Base-by-base conservation (phyloP, 1,284 basidiomycete species). In the Tylopilus orsonianus region DNA sequence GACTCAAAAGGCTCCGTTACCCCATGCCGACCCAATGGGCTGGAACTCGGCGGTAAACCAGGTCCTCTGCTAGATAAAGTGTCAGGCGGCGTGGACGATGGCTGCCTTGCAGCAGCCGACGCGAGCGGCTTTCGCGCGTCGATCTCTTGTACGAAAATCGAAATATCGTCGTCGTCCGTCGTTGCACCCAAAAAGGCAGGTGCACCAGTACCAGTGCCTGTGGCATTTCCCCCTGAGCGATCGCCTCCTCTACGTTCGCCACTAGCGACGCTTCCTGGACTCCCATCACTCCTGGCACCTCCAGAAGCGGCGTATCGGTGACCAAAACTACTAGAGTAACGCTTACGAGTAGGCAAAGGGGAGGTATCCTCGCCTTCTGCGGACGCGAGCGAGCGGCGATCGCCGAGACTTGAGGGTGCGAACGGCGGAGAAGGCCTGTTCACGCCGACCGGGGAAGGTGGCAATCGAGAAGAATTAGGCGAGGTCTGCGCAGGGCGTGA, bases 81-180 rank as follows among this genome's bases (percentile, higher is more conserved):
- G 8, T 49, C 52, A 2, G 46, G 27, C 2, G 48, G 32, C 1
- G 14, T 22, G 14, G 56, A 42, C 6, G 40, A 30, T 10, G 59
- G 50, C 20, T 49, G 59, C 34, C 64, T 50, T 7, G 50, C 58
- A 23, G 48, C 51, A 12, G 36, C 51, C 1, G 59, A 62, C 12
- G 55, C 46, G 2, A 89, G 69, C 1, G 85, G 87, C 57, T 81
- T 82, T 16, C 83, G 73, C 22, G 75, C 66, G 55, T 86, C 85
- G 39, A 88, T 87, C 44, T 87, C 83, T 58, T 85, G 81, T 32
- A 90, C 81, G 58, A 89, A 89, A 13, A 77, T 72, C 4, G 83
- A 85, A 23, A 90, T 80, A 42, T 89, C 87, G 56, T 87, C 86
- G 57, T 88, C 85, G 50, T 89, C 85, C 12, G 78, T 78, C 35